Base-by-base conservation (phyloP, 257 asterid species). In the Henckelia pumila region DNA sequence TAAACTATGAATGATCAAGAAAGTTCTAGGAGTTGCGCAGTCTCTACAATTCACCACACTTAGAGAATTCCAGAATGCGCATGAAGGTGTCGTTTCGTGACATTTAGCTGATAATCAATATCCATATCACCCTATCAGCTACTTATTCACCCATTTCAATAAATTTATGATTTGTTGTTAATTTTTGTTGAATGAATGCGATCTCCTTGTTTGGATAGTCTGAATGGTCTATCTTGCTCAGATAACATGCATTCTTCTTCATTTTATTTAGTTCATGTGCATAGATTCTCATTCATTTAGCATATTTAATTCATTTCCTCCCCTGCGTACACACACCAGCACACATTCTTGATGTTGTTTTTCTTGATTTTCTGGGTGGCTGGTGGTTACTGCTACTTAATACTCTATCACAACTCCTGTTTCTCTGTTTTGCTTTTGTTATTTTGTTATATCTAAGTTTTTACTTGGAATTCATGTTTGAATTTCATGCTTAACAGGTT, bases 401-500 rank as follows among this genome's bases (percentile, higher is more conserved):
- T 47, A 47, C 8, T 0, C 20, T 47, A 47, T 14, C 20, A 16
- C 20, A 40, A 40, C 7, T 47, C 52, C 6, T 47, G 7, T 47
- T 47, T 47, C 55, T 47, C 20, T 14, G 53, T 5, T 14, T 47
- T 2, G 8, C 19, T 47, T 47, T 47, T 47, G 55, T 47, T 21
- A 47, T 47, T 47, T 16, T 47, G 55, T 17, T 17, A 17, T 47
- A 16, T 17, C 20, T 47, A 47, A 47, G 55, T 47, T 47, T 11
- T 47, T 47, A 17, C 55, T 47, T 16, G 19, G 55, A 47, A 4
- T 47, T 47, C 20, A 30, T 69, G 56, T 35, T n/a, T 20, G 14
- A 56, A 6, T 67, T 71, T 72, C 24, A 35, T 75, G 55, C 69
- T 71, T 61, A 37, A 65, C 86, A 80, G 88, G 86, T 50, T 74